phyloP scores from a whole-genome alignment of 139 green algal genomes.

The Mesostigma viride region DNA sequence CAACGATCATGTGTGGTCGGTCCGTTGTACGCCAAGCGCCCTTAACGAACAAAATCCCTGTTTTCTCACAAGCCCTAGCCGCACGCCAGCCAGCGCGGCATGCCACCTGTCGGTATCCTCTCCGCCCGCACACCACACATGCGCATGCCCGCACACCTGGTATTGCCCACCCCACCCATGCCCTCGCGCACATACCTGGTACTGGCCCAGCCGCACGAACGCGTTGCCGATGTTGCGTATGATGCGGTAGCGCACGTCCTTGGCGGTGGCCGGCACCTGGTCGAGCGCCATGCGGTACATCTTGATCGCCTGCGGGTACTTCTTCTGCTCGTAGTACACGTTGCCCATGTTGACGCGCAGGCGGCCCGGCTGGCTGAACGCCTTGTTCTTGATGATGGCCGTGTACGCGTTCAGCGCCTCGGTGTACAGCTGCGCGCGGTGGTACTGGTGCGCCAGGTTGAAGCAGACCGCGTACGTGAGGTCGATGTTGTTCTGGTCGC shows the following conservation, averaged over 20 bases:
- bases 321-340: slow-evolving; percentile 59
- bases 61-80: too few species aligned
- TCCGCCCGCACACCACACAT: too few species aligned
- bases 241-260: slow-evolving; percentile 51
- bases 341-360: slow-evolving; percentile 83
- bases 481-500: slow-evolving; percentile 62
- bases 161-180: too few species aligned
- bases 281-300: slow-evolving; percentile 79
- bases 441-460: slow-evolving; percentile 45
- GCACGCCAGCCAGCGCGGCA: too few species aligned
- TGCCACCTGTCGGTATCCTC: too few species aligned
- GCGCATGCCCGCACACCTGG: too few species aligned
- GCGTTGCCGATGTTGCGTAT: slow-evolving; percentile 71
- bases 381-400: slow-evolving; percentile 55
- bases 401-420: slow-evolving; percentile 66
- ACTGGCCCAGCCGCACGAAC: slow-evolving; percentile 67
- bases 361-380: slow-evolving; percentile 20
- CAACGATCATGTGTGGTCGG: too few species aligned
- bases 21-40: too few species aligned
- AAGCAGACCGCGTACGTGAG: slow-evolving; percentile 55
- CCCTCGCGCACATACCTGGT: too few species aligned
- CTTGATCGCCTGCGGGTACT: slow-evolving; percentile 53
- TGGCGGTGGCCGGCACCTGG: slow-evolving; percentile 46
- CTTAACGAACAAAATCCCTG: too few species aligned
- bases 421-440: slow-evolving; percentile 47